Evolutionary conservation across 176 grass and related monocot species (phyloP).

Genomic region (Triticum monococcum): DNA sequence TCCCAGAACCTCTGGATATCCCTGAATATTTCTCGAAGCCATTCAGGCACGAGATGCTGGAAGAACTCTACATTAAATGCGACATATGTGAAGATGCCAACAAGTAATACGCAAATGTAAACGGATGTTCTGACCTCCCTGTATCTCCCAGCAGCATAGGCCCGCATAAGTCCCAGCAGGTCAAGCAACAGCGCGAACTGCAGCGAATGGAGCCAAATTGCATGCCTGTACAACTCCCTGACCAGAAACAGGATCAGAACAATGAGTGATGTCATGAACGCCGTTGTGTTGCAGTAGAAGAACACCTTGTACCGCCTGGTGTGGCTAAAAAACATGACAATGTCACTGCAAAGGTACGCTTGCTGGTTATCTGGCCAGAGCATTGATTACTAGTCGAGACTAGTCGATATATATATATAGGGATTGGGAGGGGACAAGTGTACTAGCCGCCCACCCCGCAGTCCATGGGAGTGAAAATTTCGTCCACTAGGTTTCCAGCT

Average conservation of each 20-base stretch:
- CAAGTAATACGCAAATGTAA: conserved; percentile 44
- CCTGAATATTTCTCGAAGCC: neutral
- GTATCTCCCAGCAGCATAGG: conserved; percentile 47
- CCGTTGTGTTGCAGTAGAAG: conserved; percentile 35
- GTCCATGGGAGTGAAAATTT: no score
- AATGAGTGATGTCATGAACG: conserved; percentile 46
- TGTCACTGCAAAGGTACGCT: conserved; percentile 21
- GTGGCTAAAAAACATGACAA: conserved; percentile 28
- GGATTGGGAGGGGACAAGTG: no score
- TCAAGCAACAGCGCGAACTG: conserved; percentile 35
- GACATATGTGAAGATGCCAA: conserved; percentile 37
- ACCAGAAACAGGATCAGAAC: conserved; percentile 37
- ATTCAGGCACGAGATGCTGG: conserved; percentile 11
- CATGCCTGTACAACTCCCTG: conserved; percentile 16
- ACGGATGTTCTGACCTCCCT: conserved; percentile 40
- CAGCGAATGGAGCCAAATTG: conserved; percentile 33
- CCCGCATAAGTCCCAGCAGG: conserved; percentile 48
- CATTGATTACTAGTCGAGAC: no score
- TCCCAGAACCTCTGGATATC: conserved; percentile 12
- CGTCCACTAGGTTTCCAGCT: no score
- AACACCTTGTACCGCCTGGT: conserved; percentile 32
- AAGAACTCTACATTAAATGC: conserved; percentile 37
- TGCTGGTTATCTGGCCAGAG: conserved; percentile 47
- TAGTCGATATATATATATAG: no score
- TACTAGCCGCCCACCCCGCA: no score